Conservation (phyloP, 1,139 yeast species). For the Geotrichum siamense region DNA sequence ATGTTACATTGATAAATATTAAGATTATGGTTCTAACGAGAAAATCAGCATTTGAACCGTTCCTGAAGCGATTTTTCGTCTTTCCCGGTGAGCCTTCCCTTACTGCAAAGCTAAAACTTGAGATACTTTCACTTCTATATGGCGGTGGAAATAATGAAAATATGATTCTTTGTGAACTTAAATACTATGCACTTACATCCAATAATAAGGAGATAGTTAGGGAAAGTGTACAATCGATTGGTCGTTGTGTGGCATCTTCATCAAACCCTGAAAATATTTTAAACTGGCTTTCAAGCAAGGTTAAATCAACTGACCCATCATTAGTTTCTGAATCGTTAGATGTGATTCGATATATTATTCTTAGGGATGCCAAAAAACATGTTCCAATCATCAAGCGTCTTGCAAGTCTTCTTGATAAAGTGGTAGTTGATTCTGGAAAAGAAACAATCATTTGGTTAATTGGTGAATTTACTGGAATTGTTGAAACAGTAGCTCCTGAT, state of each 20-base stretch:
- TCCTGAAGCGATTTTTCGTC: constrained; percentile 49
- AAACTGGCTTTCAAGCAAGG: constrained; percentile 44
- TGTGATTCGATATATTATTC: constrained; percentile 66
- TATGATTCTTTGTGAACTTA: constrained; percentile 56
- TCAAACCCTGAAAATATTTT: constrained; percentile 31
- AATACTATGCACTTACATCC: constrained; percentile 50
- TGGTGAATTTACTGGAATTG: constrained; percentile 60
- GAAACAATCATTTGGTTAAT: constrained; percentile 87
- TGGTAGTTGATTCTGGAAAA: constrained; percentile 43
- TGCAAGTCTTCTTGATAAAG: constrained; percentile 29
- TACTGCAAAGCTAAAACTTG: constrained; percentile 52
- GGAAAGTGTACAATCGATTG: constrained; percentile 56
- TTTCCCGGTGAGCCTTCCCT: constrained; percentile 48
- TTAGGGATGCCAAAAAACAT: constrained; percentile 47
- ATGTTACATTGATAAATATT: constrained; percentile 32
- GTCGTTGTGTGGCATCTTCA: constrained; percentile 40
- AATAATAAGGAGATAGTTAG: constrained; percentile 39
- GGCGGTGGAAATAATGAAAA: constrained; percentile 47
- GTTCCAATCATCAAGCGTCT: constrained; percentile 40
- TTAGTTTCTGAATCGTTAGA: constrained; percentile 55
- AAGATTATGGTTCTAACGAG: constrained; percentile 36
- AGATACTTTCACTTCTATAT: constrained; percentile 53
- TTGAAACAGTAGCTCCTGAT: constrained; percentile 66
- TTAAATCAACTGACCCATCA: constrained; percentile 29
- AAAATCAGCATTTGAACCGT: constrained; percentile 43